These are phyloP conservation scores for Papiliotrema flavescens DNA, from an alignment of 1,284 basidiomycete genomes.

Conservation along the genomic window DNA sequence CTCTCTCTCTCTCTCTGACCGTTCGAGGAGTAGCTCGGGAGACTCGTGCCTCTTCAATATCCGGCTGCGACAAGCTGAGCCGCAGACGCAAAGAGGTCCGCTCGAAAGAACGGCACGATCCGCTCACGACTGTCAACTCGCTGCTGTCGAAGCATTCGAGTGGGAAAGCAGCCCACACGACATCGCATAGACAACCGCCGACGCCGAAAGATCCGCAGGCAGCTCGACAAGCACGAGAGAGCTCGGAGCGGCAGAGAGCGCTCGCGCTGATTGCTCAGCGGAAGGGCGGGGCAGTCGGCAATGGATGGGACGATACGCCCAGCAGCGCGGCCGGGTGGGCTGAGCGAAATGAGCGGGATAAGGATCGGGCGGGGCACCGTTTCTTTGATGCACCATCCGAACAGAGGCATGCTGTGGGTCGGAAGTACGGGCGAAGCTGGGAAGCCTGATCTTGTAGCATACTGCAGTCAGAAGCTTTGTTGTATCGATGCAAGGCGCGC, in stretches of 20 bases:
- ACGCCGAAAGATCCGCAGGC: constrained; percentile 8
- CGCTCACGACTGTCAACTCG: constrained; percentile 38
- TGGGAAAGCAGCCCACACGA: not conserved
- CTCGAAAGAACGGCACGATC: constrained; percentile 39
- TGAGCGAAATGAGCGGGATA: constrained; percentile 41
- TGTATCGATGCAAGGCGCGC: no score
- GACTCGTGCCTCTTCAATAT: no score
- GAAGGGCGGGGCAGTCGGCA: constrained; percentile 9
- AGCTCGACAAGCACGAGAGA: constrained; percentile 26
- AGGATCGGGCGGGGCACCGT: constrained; percentile 36
- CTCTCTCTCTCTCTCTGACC: not conserved
- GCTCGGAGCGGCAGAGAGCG: constrained; percentile 44
- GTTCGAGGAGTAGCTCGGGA: not conserved
- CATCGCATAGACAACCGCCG: not conserved
- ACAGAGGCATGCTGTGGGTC: not conserved
- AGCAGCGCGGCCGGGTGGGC: constrained; percentile 16
- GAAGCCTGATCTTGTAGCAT: constrained; percentile 12
- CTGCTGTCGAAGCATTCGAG: constrained; percentile 11
- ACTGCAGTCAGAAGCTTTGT: no score
- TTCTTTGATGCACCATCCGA: constrained; percentile 12
- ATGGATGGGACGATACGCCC: constrained; percentile 32
- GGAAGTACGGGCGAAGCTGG: constrained; percentile 9
- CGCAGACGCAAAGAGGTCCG: constrained; percentile 43
- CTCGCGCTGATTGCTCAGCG: constrained; percentile 40
- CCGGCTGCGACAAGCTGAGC: constrained; percentile 4